Evolutionary conservation across 495 filamentous ascomycete species (phyloP).

Genomic region (Podospora pseudocomata): DNA sequence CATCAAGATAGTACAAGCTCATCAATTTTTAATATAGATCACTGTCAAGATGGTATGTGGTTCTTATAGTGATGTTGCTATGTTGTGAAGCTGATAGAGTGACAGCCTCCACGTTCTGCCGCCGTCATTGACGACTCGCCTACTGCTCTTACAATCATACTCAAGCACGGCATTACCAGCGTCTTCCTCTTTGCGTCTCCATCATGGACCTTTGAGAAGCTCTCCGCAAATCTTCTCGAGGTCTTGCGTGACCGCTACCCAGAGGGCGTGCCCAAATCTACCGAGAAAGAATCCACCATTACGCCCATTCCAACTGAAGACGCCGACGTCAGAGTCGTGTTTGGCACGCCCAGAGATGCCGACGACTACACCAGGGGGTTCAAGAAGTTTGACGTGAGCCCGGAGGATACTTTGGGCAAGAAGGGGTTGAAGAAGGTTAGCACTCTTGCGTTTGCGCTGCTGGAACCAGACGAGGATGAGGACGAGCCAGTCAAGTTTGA

Average conservation of each 20-base stretch:
- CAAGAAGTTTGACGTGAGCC: neutral
- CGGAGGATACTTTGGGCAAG: neutral
- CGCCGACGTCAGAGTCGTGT: neutral
- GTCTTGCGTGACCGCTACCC: constrained; percentile 49
- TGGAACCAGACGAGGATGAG: neutral
- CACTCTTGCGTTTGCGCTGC: neutral
- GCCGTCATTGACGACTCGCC: constrained; percentile 28
- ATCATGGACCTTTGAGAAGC: constrained; percentile 53
- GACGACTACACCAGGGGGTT: neutral
- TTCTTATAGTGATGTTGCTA: neutral
- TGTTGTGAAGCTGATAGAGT: neutral
- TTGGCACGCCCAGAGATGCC: neutral
- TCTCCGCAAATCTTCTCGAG: constrained; percentile 64
- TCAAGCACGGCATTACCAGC: constrained; percentile 77
- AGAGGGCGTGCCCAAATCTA: constrained; percentile 37
- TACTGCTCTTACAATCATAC: constrained; percentile 60
- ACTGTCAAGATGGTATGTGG: neutral
- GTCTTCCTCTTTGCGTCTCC: constrained; percentile 67
- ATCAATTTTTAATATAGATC: neutral
- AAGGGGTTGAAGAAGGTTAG: neutral
- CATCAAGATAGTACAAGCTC: neutral
- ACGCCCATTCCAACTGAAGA: neutral
- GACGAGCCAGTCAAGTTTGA: neutral
- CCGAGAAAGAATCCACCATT: constrained; percentile 20
- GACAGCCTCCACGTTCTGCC: constrained; percentile 11